A percentile compares a stretch with the other conserved stretches of the same genome.
Conservation (phyloP, 1,139 yeast genomes). For the Candida sanyaensis region DNA sequence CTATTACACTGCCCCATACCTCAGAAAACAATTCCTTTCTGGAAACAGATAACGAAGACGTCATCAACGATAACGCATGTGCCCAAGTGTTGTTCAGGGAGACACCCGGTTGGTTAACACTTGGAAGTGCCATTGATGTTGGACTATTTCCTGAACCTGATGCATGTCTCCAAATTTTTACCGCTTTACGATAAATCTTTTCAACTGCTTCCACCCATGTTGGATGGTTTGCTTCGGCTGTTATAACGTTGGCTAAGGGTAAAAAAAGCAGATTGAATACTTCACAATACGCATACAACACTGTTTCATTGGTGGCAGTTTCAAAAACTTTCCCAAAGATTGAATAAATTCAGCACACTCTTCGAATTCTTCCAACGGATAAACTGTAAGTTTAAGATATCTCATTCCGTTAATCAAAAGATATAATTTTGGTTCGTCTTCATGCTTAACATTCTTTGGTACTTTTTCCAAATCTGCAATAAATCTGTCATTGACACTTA, state of each 20-base stretch:
- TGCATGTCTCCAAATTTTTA: slow-evolving; percentile 32
- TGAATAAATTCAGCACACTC: slow-evolving; percentile 89
- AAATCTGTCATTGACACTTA: slow-evolving; percentile 89
- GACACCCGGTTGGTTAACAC: slow-evolving; percentile 7
- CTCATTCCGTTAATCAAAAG: slow-evolving; percentile 90
- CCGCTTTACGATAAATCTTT: slow-evolving; percentile 56
- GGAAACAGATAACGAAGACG: slow-evolving; percentile 78
- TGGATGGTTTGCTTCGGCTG: slow-evolving; percentile 96
- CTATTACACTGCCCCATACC: slow-evolving; percentile 75
- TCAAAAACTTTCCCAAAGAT: slow-evolving; percentile 80
- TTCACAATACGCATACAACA: slow-evolving; percentile 80
- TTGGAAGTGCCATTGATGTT: slow-evolving; percentile 4
- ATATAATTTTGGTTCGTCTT: slow-evolving; percentile 72
- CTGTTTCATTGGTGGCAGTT: slow-evolving; percentile 61
- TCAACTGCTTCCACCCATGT: slow-evolving; percentile 87
- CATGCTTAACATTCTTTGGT: slow-evolving; percentile 53
- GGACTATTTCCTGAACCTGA: slow-evolving; percentile 6
- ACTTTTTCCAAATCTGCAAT: slow-evolving; percentile 88
- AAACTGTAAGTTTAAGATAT: slow-evolving; percentile 72
- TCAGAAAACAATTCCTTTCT: slow-evolving; percentile 74
- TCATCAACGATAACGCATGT: slow-evolving; percentile 66
- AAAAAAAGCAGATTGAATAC: slow-evolving; percentile 72
- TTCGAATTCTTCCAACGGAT: slow-evolving; percentile 87
- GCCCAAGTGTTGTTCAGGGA: slow-evolving; percentile 60
- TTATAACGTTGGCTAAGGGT: slow-evolving; percentile 81